Conservation (phyloP, 768 basidiomycete species). For the Russula virescens region DNA sequence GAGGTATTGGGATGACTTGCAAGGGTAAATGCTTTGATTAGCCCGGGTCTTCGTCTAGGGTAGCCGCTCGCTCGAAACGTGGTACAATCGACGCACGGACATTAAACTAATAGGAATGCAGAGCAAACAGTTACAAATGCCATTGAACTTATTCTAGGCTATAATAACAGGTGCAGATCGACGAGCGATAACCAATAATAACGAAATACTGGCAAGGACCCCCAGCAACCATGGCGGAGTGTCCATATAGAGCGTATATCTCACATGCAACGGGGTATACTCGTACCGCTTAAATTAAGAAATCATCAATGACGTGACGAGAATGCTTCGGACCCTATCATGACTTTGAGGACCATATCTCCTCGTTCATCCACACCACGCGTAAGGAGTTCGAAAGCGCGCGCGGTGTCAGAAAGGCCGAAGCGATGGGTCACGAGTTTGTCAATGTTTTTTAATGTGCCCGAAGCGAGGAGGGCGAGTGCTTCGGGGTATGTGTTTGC, state of each 20-base stretch:
- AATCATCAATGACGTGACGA: slow-evolving; percentile 10
- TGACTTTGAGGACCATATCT: slow-evolving; percentile 82
- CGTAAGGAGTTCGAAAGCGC: slow-evolving; percentile 78
- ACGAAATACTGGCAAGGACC: slow-evolving; percentile 4
- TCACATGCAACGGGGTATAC: slow-evolving; percentile 19
- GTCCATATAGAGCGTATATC: neutral
- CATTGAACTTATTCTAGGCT: slow-evolving; percentile 11
- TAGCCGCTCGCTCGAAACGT: neutral
- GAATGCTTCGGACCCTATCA: slow-evolving; percentile 47
- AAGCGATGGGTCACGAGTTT: slow-evolving; percentile 80
- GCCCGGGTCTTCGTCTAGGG: neutral
- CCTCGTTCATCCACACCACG: slow-evolving; percentile 75
- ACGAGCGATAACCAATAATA: slow-evolving; percentile 11
- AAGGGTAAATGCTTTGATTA: neutral
- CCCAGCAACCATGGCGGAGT: neutral
- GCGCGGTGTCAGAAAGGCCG: slow-evolving; percentile 52
- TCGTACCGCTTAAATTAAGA: slow-evolving; percentile 15
- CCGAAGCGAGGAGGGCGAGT: slow-evolving; percentile 57
- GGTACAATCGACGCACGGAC: neutral
- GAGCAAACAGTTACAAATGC: neutral
- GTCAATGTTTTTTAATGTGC: slow-evolving; percentile 55
- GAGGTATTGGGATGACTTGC: neutral
- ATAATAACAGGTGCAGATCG: slow-evolving; percentile 11
- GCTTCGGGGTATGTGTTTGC: slow-evolving; percentile 90
- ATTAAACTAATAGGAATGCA: neutral